Conservation (phyloP, 2,329 filamentous ascomycete genomes). For the Graphium sp. region DNA sequence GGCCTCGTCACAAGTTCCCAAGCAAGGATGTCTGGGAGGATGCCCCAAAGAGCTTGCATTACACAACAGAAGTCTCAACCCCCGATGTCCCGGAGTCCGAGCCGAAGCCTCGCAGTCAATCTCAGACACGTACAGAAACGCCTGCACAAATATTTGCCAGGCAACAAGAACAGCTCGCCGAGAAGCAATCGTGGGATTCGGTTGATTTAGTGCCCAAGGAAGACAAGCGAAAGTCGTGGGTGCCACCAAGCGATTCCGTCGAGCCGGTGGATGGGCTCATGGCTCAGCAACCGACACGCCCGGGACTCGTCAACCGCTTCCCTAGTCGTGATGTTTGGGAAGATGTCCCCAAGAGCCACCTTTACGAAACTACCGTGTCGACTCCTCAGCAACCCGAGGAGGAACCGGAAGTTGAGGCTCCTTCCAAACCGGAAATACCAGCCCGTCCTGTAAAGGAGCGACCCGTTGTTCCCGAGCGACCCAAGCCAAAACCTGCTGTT, state of each 20-base stretch:
- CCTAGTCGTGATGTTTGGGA: slow-evolving; percentile 93
- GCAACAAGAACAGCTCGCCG: slow-evolving; percentile 47
- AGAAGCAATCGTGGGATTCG: slow-evolving; percentile 27
- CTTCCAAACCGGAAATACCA: slow-evolving; percentile 2
- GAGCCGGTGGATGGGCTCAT: no score
- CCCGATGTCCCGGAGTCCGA: slow-evolving; percentile 32
- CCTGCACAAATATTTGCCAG: slow-evolving; percentile 50
- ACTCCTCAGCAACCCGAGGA: slow-evolving; percentile 11
- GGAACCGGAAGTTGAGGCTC: slow-evolving; percentile 13
- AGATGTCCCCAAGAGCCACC: slow-evolving; percentile 70
- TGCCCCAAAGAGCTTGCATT: slow-evolving; percentile 68
- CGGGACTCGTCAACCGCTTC: slow-evolving; percentile 53
- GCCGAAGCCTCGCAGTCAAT: slow-evolving; percentile 11
- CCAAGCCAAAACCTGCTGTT: slow-evolving; percentile 21
- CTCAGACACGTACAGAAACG: slow-evolving; percentile 26
- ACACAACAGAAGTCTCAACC: slow-evolving; percentile 67
- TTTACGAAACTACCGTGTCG: slow-evolving; percentile 59
- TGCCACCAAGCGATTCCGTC: no score
- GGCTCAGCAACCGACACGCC: slow-evolving; percentile 19
- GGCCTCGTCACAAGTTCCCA: slow-evolving; percentile 59
- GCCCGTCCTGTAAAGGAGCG: slow-evolving; percentile 1
- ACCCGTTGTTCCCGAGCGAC: neutral
- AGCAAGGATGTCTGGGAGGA: slow-evolving; percentile 98
- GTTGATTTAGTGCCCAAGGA: slow-evolving; percentile 27
- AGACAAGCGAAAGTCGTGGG: slow-evolving; percentile 3